Evolutionary conservation across 2,329 filamentous ascomycete genomes (phyloP), one percentile per base, ranked within the genome.

Genomic region (Alternaria arbusti): DNA sequence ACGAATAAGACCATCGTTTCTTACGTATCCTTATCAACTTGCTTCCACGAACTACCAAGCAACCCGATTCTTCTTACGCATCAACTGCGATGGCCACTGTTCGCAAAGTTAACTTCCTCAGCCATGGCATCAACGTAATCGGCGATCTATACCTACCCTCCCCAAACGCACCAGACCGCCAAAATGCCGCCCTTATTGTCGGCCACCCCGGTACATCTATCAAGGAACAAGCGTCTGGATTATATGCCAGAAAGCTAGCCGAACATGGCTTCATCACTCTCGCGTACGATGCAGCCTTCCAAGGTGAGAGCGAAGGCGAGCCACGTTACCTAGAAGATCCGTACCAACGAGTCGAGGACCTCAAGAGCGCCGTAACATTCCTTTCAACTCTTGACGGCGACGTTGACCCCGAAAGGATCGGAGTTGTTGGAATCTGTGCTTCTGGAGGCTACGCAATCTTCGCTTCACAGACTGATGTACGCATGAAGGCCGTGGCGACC

Each of bases 281-380:
- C 7, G 66, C 74, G n/a, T 82, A 70, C 60, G 81, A 83, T 57
- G 75, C 80, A 6, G 74, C 74, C 3, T 80, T 80, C 54, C 80
- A 82, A 58, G 81, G 82, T 23, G 77, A 77, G 57, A 74, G 67
- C 26, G 72, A 61, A 8, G 81, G 81, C 9, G 57, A 74, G 40
- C 81, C 82, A 4, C 78, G 75, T 9, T 59, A 62, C 15, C 74
- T 82, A 1, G 82, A 83, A 67, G 75, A 82, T 58, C 79, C 81
- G 3, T 40, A 40, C 13, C 74, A 80, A 51, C 74, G 80, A 5
- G 80, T 76, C 15, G 76, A 80, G 43, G 82, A 83, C 54, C 67
- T 77, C 54, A 75, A 72, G 32, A 59, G 64, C 45, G 82, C 76
- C 10, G 79, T 82, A 8, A 76, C 73, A 26, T 83, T 77, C 62